Percentiles rank a stretch among this genome's conserved stretches.
phyloP scores from a whole-genome alignment of 331 rosid genomes.

The Quercus phellos region DNA sequence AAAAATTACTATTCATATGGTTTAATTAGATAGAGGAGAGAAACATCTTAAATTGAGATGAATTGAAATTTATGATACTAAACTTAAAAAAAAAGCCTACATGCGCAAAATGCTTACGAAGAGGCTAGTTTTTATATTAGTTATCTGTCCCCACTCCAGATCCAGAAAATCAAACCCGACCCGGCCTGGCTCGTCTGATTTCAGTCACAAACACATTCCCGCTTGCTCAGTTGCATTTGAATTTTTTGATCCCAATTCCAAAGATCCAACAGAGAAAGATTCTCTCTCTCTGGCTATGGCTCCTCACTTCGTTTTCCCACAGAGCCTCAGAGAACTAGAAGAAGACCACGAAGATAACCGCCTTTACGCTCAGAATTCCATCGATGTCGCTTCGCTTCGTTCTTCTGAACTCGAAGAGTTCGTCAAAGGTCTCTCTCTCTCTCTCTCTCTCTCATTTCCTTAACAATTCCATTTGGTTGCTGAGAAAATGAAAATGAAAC shows the following conservation, averaged over 20 bases:
- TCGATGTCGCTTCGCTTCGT: conserved; percentile 43
- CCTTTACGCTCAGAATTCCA: conserved; percentile 47
- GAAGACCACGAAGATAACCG: conserved; percentile 52
- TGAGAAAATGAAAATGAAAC: conserved; percentile 13
- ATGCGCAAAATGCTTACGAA: rapidly evolving
- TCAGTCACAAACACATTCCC: conserved; percentile 11
- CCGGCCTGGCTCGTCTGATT: not conserved
- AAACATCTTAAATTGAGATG: no score
- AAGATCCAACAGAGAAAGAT: not conserved
- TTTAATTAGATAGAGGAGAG: no score
- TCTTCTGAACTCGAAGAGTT: conserved; percentile 78
- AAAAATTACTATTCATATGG: rapidly evolving
- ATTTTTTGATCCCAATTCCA: not conserved
- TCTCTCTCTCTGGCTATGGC: conserved; percentile 49
- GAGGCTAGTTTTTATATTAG: no score
- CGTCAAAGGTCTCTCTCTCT: conserved; percentile 61
- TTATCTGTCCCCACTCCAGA: no score
- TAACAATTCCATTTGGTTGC: not conserved
- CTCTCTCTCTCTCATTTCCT: not conserved
- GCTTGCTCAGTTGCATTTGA: conserved; percentile 19
- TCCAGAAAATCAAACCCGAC: not conserved
- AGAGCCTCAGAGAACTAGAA: conserved; percentile 55
- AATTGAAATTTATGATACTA: no score
- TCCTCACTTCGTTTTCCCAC: conserved; percentile 72
- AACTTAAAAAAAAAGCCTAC: no score